A percentile compares a stretch with the other conserved stretches of the same genome.
These are phyloP conservation scores for Ambrosia hybrid DNA, from an alignment of 140 eudicot species.

Conservation along the genomic window DNA sequence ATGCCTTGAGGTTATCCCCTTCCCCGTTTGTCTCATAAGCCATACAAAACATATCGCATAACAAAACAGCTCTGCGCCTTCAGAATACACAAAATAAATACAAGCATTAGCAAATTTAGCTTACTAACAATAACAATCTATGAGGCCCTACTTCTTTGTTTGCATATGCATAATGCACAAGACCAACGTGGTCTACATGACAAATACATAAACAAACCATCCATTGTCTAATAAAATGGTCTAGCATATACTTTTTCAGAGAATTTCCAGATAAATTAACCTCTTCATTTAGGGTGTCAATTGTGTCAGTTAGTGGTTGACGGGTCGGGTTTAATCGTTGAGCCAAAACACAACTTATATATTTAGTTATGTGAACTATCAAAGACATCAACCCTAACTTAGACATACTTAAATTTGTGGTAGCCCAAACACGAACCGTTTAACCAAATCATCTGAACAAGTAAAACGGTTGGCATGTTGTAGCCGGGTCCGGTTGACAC, in stretches of 20 bases:
- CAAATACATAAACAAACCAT: not conserved
- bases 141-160: not conserved
- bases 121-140: not conserved
- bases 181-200: not conserved
- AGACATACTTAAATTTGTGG: not conserved
- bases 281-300: not conserved
- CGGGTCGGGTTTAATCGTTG: too few relatives aligned
- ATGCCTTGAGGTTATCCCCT: conserved; percentile 10
- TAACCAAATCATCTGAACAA: not conserved
- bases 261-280: not conserved
- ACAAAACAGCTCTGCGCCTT: conserved; percentile 11
- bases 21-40: conserved; percentile 27
- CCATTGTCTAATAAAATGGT: not conserved
- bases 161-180: conserved; percentile 1
- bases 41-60: conserved; percentile 18
- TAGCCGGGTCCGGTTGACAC: not conserved
- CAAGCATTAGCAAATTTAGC: conserved; percentile 5
- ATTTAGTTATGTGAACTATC: not conserved
- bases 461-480: not conserved
- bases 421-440: not conserved
- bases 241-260: not conserved
- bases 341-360: not conserved
- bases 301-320: too few relatives aligned
- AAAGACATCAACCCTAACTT: not conserved
- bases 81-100: conserved; percentile 17